Conservation (phyloP, 306 rosid species). For the Fragaria vesca region DNA sequence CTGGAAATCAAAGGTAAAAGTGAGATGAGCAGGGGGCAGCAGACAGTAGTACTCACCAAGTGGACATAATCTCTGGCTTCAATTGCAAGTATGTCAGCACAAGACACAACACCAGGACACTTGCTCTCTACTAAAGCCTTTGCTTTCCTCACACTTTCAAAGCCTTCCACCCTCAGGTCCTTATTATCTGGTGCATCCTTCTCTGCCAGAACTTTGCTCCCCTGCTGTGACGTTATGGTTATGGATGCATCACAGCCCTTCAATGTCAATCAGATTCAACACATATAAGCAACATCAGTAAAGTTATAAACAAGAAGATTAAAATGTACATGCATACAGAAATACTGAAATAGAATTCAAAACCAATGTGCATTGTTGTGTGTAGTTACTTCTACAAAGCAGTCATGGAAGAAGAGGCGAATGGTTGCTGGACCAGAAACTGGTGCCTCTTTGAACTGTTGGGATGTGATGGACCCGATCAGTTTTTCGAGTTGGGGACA, state of each 20-base stretch:
- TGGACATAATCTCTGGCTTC: slow-evolving; percentile 92
- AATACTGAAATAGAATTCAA: slow-evolving; percentile 17
- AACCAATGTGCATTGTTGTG: slow-evolving; percentile 16
- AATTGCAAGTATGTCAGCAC: slow-evolving; percentile 92
- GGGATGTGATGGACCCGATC: slow-evolving; percentile 64
- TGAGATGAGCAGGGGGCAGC: not conserved
- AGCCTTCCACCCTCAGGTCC: slow-evolving; percentile 66
- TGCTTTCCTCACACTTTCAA: slow-evolving; percentile 66
- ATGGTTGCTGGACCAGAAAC: slow-evolving; percentile 89
- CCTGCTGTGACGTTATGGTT: slow-evolving; percentile 51
- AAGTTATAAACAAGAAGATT: not conserved
- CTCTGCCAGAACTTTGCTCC: slow-evolving; percentile 64
- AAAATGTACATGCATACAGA: slow-evolving; percentile 24
- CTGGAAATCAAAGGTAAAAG: not conserved
- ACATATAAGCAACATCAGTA: not conserved
- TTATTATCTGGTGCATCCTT: slow-evolving; percentile 73
- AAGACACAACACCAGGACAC: slow-evolving; percentile 84
- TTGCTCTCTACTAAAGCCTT: slow-evolving; percentile 75
- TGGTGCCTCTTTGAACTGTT: slow-evolving; percentile 77
- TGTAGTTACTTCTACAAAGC: slow-evolving; percentile 76
- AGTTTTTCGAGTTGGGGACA: slow-evolving; percentile 80
- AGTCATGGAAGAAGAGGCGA: slow-evolving; percentile 90
- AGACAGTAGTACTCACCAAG: slow-evolving; percentile 42
- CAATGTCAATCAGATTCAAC: slow-evolving; percentile 1
- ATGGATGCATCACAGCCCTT: slow-evolving; percentile 96